A percentile compares a stretch with the other conserved stretches of the same genome.
These are phyloP conservation scores for Cucumis hystrix DNA, from an alignment of 306 rosid genomes.

Conservation along the genomic window DNA sequence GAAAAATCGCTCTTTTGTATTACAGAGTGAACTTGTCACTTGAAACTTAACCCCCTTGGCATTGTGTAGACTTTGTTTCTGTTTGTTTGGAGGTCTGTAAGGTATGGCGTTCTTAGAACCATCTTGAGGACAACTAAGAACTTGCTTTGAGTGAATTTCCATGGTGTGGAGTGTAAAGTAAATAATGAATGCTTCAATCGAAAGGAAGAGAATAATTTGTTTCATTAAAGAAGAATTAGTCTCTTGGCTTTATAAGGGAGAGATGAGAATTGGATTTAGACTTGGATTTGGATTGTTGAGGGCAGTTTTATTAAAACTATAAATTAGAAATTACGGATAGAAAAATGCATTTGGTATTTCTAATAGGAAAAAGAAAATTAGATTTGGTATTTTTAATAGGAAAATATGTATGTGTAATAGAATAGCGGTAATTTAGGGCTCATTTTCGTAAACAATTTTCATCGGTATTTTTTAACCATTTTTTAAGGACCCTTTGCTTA, in stretches of 20 bases:
- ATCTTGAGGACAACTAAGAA: not conserved
- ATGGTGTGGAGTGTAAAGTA: not conserved
- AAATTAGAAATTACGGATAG: no score
- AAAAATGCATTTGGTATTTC: no score
- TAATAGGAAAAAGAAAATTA: no score
- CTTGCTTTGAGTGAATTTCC: not conserved
- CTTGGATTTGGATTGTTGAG: not conserved
- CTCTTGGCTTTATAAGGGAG: not conserved
- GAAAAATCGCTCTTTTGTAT: not conserved
- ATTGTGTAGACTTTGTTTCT: not conserved
- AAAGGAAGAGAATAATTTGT: not conserved
- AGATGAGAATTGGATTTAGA: not conserved
- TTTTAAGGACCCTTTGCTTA: no score
- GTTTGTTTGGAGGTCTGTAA: not conserved
- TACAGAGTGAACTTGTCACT: conserved; percentile 9
- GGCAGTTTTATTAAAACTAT: not conserved
- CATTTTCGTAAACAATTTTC: no score
- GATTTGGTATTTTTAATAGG: no score
- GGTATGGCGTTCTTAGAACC: not conserved
- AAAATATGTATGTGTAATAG: no score
- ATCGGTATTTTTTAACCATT: no score
- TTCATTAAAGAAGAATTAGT: not conserved
- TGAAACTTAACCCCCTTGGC: conserved; percentile 28
- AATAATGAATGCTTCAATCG: not conserved
- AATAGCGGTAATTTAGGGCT: no score